phyloP scores from a whole-genome alignment of 345 rosid species.

The Salix udensis region DNA sequence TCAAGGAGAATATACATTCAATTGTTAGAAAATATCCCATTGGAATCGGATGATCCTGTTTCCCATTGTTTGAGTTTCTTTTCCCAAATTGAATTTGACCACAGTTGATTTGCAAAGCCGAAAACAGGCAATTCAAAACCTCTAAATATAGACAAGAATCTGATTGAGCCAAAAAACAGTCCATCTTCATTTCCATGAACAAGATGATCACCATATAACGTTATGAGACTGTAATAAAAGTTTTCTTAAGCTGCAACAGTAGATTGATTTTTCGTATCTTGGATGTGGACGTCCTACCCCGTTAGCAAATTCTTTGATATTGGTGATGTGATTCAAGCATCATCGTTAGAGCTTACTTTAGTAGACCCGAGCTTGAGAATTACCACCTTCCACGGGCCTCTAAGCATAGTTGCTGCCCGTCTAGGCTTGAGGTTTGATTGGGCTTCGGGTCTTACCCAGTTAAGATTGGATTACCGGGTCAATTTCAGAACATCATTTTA shows the following conservation, averaged over 20 bases:
- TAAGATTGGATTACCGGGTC: too few species aligned
- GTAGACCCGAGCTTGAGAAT: neutral
- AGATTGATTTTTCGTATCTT: conserved; percentile 41
- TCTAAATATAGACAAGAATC: neutral
- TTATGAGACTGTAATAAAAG: neutral
- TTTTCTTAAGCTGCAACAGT: conserved; percentile 30
- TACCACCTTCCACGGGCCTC: neutral
- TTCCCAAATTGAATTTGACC: too few species aligned
- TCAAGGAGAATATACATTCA: neutral
- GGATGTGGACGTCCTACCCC: conserved; percentile 96
- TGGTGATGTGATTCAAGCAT: conserved; percentile 53
- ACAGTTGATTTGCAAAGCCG: neutral
- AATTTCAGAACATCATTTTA: too few species aligned
- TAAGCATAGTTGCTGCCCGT: too few species aligned
- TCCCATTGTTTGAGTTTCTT: too few species aligned
- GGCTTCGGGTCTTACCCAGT: too few species aligned
- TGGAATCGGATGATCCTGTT: too few species aligned
- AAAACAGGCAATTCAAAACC: neutral
- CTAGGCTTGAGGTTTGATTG: too few species aligned
- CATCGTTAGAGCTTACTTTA: neutral
- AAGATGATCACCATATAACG: neutral
- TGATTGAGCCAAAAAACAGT: conserved; percentile 34
- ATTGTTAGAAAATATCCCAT: neutral
- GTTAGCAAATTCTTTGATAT: conserved; percentile 92
- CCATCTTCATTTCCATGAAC: conserved; percentile 54